Base-by-base conservation (phyloP, 148 eudicot genomes). In the Simmondsia chinensis region DNA sequence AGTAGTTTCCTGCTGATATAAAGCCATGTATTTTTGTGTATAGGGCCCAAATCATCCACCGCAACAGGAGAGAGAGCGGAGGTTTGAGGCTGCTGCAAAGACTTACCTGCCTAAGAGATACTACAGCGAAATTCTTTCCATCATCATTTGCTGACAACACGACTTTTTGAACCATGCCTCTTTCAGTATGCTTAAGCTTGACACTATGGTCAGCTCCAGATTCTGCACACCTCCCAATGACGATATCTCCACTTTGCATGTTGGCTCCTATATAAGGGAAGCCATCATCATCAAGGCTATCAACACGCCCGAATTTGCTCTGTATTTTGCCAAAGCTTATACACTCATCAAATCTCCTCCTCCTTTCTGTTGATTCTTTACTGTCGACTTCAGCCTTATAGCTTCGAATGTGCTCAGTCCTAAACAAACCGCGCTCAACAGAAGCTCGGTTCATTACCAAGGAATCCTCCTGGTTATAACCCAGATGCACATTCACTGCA, bases 401-500 rank as follows among this genome's bases (percentile, higher is more conserved):
- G 48, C 89, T 91, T 55, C 99, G 72, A 8, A 64, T 66, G 52
- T 85, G 99, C 52, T 91, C 94, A 9, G 95, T 60, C 9, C 99
- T 66, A 29, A 91, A 91, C 99, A 91, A 76, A 20, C 99, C 99
- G 39, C 95, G 97, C 59, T 91, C 97, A 43, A 85, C n/a, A 8
- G 97, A 91, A 50, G 94, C 71, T 43, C 88, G 70, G 39, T 85
- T 91, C 97, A 91, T 91, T 9, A 91, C 97, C 48, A 85, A 24
- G 1, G 97, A 91, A 60, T 91, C 97, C 62, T 91, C 97, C 62
- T 91, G 97, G 58, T 91, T 91, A 41, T 81, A 91, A 6, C 97
- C 97, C 29, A 82, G 72, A 55, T 91, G 97, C 27, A 79, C 94
- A 56, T 91, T 91, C 7, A 91, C 95, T 1, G 97, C 97, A 64